These are phyloP conservation scores for Zymoseptoria tritici DNA, from an alignment of 2,329 filamentous ascomycete species.

Conservation along the genomic window DNA sequence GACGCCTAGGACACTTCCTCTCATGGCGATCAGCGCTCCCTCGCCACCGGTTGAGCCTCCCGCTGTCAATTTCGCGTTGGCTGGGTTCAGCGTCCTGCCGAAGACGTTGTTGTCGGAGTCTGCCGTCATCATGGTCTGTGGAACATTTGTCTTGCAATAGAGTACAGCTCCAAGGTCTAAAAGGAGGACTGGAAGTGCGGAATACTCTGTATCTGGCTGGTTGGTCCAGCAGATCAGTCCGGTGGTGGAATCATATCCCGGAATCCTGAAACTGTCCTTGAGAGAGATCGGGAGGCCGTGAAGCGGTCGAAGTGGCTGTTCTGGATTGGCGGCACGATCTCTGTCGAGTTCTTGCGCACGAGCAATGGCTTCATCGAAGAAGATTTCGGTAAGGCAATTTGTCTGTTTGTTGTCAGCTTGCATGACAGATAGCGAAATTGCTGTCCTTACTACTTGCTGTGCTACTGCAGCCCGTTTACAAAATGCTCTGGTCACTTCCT, in stretches of 20 bases:
- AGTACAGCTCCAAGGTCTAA: conserved; percentile 43
- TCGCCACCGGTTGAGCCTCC: conserved; percentile 63
- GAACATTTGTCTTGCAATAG: conserved; percentile 50
- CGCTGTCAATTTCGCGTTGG: conserved; percentile 52
- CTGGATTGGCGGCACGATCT: conserved; percentile 11
- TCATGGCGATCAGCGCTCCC: conserved; percentile 51
- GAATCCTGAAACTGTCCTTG: conserved; percentile 37
- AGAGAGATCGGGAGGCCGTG: conserved; percentile 49
- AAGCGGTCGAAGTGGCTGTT: conserved; percentile 24
- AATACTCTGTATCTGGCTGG: conserved; percentile 30
- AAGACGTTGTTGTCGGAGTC: conserved; percentile 33
- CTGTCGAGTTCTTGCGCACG: conserved; percentile 20
- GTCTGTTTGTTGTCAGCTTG: conserved; percentile 6
- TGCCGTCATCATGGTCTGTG: conserved; percentile 37
- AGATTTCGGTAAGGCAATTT: conserved; percentile 30
- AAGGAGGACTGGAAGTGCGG: conserved; percentile 37
- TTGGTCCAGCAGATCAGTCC: conserved; percentile 4
- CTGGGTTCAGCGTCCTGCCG: conserved; percentile 51
- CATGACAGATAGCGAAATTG: background rate
- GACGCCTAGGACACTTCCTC: conserved; percentile 52
- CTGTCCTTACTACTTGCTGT: conserved; percentile 15
- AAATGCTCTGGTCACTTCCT: conserved; percentile 32
- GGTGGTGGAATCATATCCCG: conserved; percentile 4
- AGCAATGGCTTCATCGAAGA: conserved; percentile 36
- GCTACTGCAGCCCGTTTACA: conserved; percentile 31